A percentile compares a stretch with the other conserved stretches of the same genome.
phyloP scores from a whole-genome alignment of 345 rosid genomes.

The Corchorus capsularis region DNA sequence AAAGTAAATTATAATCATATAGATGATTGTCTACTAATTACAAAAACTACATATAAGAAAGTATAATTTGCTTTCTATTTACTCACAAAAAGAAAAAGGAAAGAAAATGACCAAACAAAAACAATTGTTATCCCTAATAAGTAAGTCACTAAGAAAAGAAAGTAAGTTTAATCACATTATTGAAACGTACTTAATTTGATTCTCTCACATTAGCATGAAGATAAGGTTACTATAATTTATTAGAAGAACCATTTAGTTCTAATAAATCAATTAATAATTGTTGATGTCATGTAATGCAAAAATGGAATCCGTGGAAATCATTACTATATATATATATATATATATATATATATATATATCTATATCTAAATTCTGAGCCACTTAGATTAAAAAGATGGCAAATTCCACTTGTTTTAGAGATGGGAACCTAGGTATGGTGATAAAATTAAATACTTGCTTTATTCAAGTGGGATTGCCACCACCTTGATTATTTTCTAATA shows the following conservation, averaged over 20 bases:
- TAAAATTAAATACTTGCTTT: slow-evolving; percentile 25
- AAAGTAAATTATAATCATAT: too few relatives aligned
- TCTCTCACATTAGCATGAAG: slow-evolving; percentile 22
- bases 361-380: too few relatives aligned
- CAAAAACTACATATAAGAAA: too few relatives aligned
- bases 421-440: neutral
- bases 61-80: too few relatives aligned
- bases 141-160: neutral
- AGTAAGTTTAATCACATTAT: neutral
- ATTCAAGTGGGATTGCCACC: slow-evolving; percentile 38
- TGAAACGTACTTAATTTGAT: slow-evolving; percentile 13
- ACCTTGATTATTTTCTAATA: slow-evolving; percentile 6
- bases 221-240: slow-evolving; percentile 5
- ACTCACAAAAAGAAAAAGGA: too few relatives aligned
- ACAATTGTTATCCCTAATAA: neutral
- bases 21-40: too few relatives aligned
- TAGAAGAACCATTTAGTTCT: slow-evolving; percentile 4
- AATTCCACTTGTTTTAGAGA: neutral
- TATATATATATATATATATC: neutral
- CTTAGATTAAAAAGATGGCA: neutral
- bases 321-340: too few relatives aligned
- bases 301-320: neutral
- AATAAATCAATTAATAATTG: neutral
- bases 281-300: neutral
- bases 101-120: too few relatives aligned